Base-by-base conservation (phyloP, 352 stramenopile species). In the Globisporangium uncinulatum region DNA sequence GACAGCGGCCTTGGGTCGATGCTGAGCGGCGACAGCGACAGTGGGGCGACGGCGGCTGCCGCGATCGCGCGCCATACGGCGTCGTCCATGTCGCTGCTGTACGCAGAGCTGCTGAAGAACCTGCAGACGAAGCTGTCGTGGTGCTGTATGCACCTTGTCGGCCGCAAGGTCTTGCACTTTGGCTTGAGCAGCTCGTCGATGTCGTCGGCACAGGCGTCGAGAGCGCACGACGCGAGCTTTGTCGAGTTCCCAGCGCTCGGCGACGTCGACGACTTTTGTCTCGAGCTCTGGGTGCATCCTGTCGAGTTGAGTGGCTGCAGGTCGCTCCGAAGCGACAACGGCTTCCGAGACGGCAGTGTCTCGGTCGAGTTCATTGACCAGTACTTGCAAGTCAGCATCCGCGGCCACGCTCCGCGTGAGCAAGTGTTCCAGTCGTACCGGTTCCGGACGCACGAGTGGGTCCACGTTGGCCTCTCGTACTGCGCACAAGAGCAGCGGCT, bases 231-330 rank as follows among this genome's bases (percentile, higher is more conserved):
- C 44, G 61, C 85, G 2, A 92, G 81, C 54, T 89, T 74, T 41
- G 74, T 83, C 1, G 80, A 92, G 51, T 76, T 76, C 15, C 79
- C 83, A 7, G 70, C 72, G 0, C 60, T 93, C 8, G 84, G 84
- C 8, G 70, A 85, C 50, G 66, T 76, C 6, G 65, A 66, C 7
- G 74, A 90, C 49, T 92, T 92, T 51, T 87, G 76, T 5, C 57
- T 95, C 14, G 86, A 95, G 57, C 74, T 91, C 59, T 95, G 86
- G 86, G 67, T 95, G 5, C 84, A 74, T 50, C 78, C 86, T 10
- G 75, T 66, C 3, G 80, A 92, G 34, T 60, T 94, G 9, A 57
- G 56, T 0, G 82, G 78, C 3, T 92, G 77, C 49, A 70, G 81
- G 58, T 79, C 79, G 4, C 70, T 95, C 19, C 69, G 83, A 54